Conservation (phyloP, 257 asterid genomes). For the Agastache rugosa region DNA sequence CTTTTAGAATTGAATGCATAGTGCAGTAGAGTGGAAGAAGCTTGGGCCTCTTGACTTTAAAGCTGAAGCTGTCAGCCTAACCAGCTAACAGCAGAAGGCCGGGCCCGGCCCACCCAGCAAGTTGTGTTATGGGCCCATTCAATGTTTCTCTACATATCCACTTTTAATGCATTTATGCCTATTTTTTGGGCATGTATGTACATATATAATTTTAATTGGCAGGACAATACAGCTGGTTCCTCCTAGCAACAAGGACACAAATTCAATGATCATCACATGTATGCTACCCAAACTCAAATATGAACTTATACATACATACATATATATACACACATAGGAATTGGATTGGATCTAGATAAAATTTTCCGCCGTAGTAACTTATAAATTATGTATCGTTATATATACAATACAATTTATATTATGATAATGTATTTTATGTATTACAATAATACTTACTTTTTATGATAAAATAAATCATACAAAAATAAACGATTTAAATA, state of each 20-base stretch:
- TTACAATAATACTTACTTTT: no score
- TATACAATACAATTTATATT: no score
- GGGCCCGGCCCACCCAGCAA: conserved; percentile 32
- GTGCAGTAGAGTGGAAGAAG: background rate
- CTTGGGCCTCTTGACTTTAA: conserved; percentile 3
- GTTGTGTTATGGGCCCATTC: background rate
- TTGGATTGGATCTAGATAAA: no score
- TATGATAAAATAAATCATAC: no score
- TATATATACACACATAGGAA: no score
- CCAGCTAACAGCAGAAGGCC: conserved; percentile 12
- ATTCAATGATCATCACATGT: conserved; percentile 3
- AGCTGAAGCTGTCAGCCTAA: conserved; percentile 13
- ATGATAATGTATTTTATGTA: no score
- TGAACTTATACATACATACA: background rate
- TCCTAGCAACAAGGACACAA: background rate
- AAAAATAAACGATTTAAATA: no score
- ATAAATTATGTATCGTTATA: no score
- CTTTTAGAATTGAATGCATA: background rate
- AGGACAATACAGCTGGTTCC: conserved; percentile 30
- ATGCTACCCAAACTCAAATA: background rate
- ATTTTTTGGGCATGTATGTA: background rate
- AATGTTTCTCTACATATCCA: background rate
- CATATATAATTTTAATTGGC: background rate
- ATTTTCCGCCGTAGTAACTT: no score
- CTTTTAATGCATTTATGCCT: conserved; percentile 20